phyloP scores from a whole-genome alignment of 129 eudicot genomes.

The Helianthus tuberosus region DNA sequence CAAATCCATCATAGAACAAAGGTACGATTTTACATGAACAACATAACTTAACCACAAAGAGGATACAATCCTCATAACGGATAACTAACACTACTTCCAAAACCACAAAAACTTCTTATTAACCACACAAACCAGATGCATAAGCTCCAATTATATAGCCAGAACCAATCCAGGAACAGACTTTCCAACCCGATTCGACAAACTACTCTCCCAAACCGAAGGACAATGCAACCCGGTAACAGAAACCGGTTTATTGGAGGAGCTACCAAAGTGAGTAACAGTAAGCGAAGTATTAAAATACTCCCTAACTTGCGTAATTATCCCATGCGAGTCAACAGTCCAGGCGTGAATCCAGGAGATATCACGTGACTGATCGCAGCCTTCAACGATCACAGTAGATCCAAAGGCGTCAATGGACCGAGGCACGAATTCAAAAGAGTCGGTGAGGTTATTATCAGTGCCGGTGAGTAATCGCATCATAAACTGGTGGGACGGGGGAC shows the following conservation, averaged over 20 bases:
- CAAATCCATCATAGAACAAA: slow-evolving; percentile 12
- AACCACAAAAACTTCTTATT: too few species aligned
- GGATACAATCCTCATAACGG: slow-evolving; percentile 26
- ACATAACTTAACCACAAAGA: slow-evolving; percentile 19
- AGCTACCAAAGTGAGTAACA: slow-evolving; percentile 51
- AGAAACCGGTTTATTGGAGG: slow-evolving; percentile 16
- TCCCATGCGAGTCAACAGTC: slow-evolving; percentile 84
- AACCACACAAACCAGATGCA: too few species aligned
- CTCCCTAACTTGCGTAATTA: slow-evolving; percentile 91
- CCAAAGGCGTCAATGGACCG: slow-evolving; percentile 72
- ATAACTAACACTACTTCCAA: background rate
- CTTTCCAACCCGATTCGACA: slow-evolving; percentile 70
- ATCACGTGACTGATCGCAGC: slow-evolving; percentile 68
- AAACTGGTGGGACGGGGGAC: slow-evolving; percentile 95
- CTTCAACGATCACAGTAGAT: slow-evolving; percentile 79
- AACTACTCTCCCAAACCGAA: slow-evolving; percentile 83
- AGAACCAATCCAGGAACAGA: slow-evolving; percentile 91
- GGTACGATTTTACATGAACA: slow-evolving; percentile 15
- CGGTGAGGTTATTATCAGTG: slow-evolving; percentile 27
- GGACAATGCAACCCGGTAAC: slow-evolving; percentile 63
- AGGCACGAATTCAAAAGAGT: slow-evolving; percentile 56
- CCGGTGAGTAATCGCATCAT: slow-evolving; percentile 97
- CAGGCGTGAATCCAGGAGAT: slow-evolving; percentile 95
- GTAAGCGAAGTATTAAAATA: slow-evolving; percentile 90
- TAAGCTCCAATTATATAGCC: slow-evolving; percentile 41